Conservation (phyloP, 2,329 filamentous ascomycete genomes). For the Neopestalotiopsis rosae region DNA sequence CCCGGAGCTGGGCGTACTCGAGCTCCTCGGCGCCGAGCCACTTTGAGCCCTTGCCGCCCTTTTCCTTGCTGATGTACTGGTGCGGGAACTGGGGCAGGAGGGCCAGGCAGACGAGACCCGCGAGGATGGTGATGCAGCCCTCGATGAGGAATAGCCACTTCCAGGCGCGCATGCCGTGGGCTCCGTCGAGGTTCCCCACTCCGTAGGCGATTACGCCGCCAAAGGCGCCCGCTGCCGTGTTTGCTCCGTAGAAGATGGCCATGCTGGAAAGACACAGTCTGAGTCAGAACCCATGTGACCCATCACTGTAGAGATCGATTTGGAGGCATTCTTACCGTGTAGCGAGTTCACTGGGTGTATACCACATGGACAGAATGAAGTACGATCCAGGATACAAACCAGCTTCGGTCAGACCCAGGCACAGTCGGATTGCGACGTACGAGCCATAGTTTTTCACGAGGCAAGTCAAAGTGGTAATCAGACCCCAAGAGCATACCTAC, state of each 20-base stretch:
- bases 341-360: constrained; percentile 26
- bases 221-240: constrained; percentile 41
- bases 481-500: constrained; percentile 19
- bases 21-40: constrained; percentile 51
- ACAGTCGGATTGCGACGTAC: constrained; percentile 23
- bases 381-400: constrained; percentile 30
- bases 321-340: constrained; percentile 16
- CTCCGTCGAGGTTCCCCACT: constrained; percentile 39
- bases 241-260: constrained; percentile 36
- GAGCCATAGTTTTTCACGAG: constrained; percentile 22
- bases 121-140: constrained; percentile 30
- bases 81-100: constrained; percentile 41
- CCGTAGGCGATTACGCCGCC: constrained; percentile 44
- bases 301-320: neutral
- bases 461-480: constrained; percentile 22
- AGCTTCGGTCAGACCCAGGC: constrained; percentile 29
- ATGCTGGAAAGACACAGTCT: neutral
- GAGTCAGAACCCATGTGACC: no score
- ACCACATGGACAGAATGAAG: constrained; percentile 31
- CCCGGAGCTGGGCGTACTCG: constrained; percentile 45
- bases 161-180: constrained; percentile 41
- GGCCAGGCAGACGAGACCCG: constrained; percentile 40
- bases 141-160: constrained; percentile 36
- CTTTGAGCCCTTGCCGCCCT: constrained; percentile 9
- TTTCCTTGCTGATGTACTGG: constrained; percentile 10